Base-by-base conservation (phyloP, 78 protist genomes). In the Polysphondylium violaceum region DNA sequence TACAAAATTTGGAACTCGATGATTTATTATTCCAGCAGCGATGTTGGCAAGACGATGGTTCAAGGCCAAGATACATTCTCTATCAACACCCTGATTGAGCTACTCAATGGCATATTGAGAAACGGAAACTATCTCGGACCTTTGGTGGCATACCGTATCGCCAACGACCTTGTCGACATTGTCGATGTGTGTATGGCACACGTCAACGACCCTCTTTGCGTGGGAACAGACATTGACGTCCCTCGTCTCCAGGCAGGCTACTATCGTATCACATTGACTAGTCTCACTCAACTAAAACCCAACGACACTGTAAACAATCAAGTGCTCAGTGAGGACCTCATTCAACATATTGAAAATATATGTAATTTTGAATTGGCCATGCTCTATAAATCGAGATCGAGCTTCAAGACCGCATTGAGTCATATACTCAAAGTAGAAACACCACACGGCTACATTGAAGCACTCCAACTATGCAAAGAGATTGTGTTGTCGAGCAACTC, bases 391-490 rank as follows among this genome's bases (percentile, higher is more conserved):
- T 76, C 64, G 16, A 64, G 41, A 55, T 14, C 16, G 14, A 41
- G 29, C 17, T 55, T 67, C 6, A 81, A 81, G 17, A 6, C 6
- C 9, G 89, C 89, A 9, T 55, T 81, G 11, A 38, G 50, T n/a
- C 41, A 55, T 68, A 55, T 81, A 25, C 29, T 67, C 6, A 81
- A 81, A 29, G 72, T 68, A 23, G 77, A 81, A 36, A 67, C 89
- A 1, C 89, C 89, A 21, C 25, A 19, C 2, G 77, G 63, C 6
- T 41, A 68, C 14, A 7, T 67, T 16, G 77, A 81, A 33, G 55
- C 76, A 17, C 43, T 53, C 4, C 31, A 29, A 2, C 12, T 81
- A 1, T 51, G 76, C 29, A 35, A 44, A 38, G 77, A 65, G 3
- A 81, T 81, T 44, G 68, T 81, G 0, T 23, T 51, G 4, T n/a